Conservation (phyloP, 495 filamentous ascomycete species). For the Trichoderma orchidacearum region DNA sequence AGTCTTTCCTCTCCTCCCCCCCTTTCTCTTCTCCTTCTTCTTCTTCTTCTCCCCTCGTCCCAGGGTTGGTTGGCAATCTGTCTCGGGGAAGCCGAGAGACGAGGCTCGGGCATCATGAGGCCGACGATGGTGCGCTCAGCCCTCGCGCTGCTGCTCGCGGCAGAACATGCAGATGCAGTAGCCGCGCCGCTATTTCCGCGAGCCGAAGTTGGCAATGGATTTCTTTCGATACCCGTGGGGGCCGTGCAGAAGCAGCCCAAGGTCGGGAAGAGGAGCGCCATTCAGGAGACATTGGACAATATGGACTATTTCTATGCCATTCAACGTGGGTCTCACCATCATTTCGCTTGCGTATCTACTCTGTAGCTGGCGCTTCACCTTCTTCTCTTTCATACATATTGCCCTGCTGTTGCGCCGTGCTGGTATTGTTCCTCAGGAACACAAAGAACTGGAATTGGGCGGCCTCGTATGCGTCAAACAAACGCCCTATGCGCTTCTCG, state of each 20-base stretch:
- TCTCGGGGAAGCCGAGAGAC: no score
- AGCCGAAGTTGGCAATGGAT: neutral
- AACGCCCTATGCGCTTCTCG: no score
- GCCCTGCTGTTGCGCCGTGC: no score
- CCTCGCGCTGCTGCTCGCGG: slow-evolving; percentile 1
- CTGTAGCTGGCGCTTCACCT: no score
- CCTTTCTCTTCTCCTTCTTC: neutral
- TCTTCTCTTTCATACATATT: no score
- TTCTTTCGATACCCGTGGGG: neutral
- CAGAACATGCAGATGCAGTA: neutral
- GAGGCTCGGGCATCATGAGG: neutral
- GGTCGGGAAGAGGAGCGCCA: neutral
- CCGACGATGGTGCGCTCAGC: neutral
- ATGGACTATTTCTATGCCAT: slow-evolving; percentile 4
- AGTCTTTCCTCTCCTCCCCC: neutral
- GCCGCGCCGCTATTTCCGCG: neutral
- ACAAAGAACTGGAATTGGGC: no score
- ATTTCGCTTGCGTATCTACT: no score
- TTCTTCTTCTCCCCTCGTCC: no score
- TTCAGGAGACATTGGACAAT: neutral
- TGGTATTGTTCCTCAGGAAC: no score
- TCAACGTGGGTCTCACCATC: neutral
- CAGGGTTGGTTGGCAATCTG: no score
- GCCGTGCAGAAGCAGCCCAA: neutral
- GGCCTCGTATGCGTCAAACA: no score